These are phyloP conservation scores for Malus hybrid DNA, from an alignment of 331 rosid species.

Conservation along the genomic window DNA sequence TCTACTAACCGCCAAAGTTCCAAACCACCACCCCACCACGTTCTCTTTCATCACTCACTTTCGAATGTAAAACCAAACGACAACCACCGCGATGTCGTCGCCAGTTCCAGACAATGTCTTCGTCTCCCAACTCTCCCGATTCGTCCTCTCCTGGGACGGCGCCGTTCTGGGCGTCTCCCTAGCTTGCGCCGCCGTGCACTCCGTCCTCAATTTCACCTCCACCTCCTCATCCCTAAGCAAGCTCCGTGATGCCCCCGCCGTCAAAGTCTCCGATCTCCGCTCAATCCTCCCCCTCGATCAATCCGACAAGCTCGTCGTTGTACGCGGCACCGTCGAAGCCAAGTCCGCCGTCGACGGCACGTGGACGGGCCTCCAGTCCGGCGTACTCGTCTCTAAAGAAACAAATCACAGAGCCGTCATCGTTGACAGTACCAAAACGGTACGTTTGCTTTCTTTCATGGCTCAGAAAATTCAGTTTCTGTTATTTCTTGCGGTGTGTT, in stretches of 20 bases:
- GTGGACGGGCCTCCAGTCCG: slow-evolving; percentile 44
- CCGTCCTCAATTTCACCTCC: slow-evolving; percentile 41
- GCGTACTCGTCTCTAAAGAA: slow-evolving; percentile 46
- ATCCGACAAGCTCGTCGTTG: slow-evolving; percentile 31
- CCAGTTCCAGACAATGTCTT: slow-evolving; percentile 72
- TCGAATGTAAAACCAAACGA: not conserved
- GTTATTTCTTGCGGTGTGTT: not conserved
- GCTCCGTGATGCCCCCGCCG: slow-evolving; percentile 51
- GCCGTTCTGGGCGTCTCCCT: slow-evolving; percentile 75
- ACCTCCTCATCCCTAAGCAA: slow-evolving; percentile 49
- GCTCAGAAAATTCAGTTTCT: not conserved
- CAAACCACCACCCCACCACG: not conserved
- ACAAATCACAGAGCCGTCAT: slow-evolving; percentile 70
- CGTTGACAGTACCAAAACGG: slow-evolving; percentile 72
- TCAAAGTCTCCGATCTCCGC: slow-evolving; percentile 74
- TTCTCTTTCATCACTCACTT: not conserved
- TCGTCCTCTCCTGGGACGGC: slow-evolving; percentile 77
- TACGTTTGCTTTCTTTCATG: slow-evolving; percentile 9
- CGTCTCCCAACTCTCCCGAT: slow-evolving; percentile 51
- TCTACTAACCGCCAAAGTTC: not conserved
- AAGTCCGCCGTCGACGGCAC: slow-evolving; percentile 49
- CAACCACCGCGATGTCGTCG: slow-evolving; percentile 44
- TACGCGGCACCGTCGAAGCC: slow-evolving; percentile 72
- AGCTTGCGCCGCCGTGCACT: slow-evolving; percentile 61
- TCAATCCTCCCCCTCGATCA: slow-evolving; percentile 27